Evolutionary conservation across 2,329 filamentous ascomycete species (phyloP).

Genomic region (Stachybotrys chartarum): DNA sequence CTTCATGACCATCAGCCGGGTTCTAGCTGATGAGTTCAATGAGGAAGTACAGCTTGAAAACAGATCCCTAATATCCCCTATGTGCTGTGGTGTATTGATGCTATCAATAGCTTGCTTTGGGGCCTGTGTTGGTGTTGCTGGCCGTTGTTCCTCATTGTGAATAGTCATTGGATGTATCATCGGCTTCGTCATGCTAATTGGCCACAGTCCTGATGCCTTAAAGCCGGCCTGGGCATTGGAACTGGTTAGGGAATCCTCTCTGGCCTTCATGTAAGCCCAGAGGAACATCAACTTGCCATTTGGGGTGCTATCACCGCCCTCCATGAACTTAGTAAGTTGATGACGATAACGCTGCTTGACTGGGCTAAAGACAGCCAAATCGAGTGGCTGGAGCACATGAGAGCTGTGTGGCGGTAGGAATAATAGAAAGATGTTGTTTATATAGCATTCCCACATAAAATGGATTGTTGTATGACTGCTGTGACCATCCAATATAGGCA

Average conservation of each 20-base stretch:
- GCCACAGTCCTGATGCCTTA: background rate
- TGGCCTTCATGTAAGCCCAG: background rate
- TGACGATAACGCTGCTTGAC: background rate
- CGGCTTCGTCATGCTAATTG: background rate
- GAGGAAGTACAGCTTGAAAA: background rate
- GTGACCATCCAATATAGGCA: background rate
- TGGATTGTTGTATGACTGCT: constrained; percentile 4
- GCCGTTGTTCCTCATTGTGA: background rate
- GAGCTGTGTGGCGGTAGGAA: constrained; percentile 1
- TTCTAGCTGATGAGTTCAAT: background rate
- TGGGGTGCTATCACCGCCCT: background rate
- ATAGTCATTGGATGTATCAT: background rate
- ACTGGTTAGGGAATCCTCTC: background rate
- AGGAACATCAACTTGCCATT: background rate
- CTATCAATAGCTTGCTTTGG: background rate
- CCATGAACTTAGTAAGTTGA: background rate
- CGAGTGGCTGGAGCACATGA: constrained; percentile 1
- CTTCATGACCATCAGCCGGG: background rate
- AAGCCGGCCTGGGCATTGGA: background rate
- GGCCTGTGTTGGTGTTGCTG: background rate
- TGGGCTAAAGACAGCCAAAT: constrained; percentile 1
- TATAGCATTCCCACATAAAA: constrained; percentile 4
- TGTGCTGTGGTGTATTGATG: background rate
- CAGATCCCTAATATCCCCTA: background rate
- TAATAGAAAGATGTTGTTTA: background rate